phyloP scores from a whole-genome alignment of 805 yeast species.

The Vanderwaltozyma verrucispora region DNA sequence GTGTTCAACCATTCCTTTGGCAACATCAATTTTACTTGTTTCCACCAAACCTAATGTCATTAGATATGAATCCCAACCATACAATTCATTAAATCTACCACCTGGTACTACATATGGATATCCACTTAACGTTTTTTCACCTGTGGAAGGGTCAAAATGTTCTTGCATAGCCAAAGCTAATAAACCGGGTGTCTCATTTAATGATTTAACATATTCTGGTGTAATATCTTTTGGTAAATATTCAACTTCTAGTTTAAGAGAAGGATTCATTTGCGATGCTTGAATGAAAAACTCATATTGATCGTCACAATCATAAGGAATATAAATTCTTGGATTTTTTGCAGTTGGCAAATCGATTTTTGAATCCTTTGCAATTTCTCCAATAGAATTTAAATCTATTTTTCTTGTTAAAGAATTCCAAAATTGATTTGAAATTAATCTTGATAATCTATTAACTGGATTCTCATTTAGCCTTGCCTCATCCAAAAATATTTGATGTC shows the following conservation, averaged over 20 bases:
- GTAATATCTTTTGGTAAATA: slow-evolving; percentile 67
- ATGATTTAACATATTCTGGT: slow-evolving; percentile 63
- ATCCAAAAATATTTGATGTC: slow-evolving; percentile 68
- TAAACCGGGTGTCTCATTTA: slow-evolving; percentile 77
- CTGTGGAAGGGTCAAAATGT: slow-evolving; percentile 39
- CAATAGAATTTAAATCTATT: slow-evolving; percentile 51
- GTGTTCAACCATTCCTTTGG: slow-evolving; percentile 85
- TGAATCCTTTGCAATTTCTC: slow-evolving; percentile 65
- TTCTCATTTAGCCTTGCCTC: slow-evolving; percentile 78
- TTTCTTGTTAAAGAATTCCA: slow-evolving; percentile 74
- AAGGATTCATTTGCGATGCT: slow-evolving; percentile 46
- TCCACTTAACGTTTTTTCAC: slow-evolving; percentile 44
- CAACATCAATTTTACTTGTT: slow-evolving; percentile 55
- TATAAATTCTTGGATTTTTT: slow-evolving; percentile 64
- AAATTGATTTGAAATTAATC: slow-evolving; percentile 66
- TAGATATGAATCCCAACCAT: slow-evolving; percentile 98
- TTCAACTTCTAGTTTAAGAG: slow-evolving; percentile 56
- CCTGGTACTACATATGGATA: slow-evolving; percentile 94
- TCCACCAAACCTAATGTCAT: slow-evolving; percentile 72
- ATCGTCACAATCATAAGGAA: slow-evolving; percentile 59
- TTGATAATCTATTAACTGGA: slow-evolving; percentile 66
- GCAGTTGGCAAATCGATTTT: slow-evolving; percentile 56
- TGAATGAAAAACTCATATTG: slow-evolving; percentile 59
- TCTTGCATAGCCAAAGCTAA: slow-evolving; percentile 66
- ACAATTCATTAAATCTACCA: slow-evolving; percentile 90